A percentile compares a stretch with the other conserved stretches of the same genome.
Evolutionary conservation across 805 yeast species (phyloP).

Genomic region (Candida tibetensis): DNA sequence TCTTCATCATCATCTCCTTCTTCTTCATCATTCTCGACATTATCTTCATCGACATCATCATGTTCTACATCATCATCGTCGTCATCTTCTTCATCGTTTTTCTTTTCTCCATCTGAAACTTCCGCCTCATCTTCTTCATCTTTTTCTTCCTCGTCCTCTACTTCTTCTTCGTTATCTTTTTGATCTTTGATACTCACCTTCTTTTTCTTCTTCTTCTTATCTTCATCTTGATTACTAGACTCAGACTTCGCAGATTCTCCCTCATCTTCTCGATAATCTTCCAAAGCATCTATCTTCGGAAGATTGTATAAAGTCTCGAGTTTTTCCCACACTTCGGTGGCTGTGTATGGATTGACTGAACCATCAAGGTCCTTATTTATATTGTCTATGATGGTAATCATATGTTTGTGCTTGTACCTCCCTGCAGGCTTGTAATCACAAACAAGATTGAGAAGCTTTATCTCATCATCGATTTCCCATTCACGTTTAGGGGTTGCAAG

Average conservation of each 20-base stretch:
- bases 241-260: background rate
- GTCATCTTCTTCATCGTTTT: background rate
- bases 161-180: constrained; percentile 3
- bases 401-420: constrained; percentile 39
- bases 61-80: constrained; percentile 3
- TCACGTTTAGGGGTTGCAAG: constrained; percentile 14
- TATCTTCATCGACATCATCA: constrained; percentile 1
- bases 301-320: constrained; percentile 54
- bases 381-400: constrained; percentile 40
- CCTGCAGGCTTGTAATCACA: constrained; percentile 74
- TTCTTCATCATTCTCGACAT: constrained; percentile 2
- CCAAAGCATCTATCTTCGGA: constrained; percentile 55
- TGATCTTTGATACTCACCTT: background rate
- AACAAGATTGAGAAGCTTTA: constrained; percentile 55
- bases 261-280: constrained; percentile 22
- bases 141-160: constrained; percentile 3
- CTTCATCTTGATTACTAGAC: background rate
- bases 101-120: constrained; percentile 1
- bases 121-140: constrained; percentile 4
- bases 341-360: constrained; percentile 31
- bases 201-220: constrained; percentile 3
- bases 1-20: constrained; percentile 3
- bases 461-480: constrained; percentile 66
- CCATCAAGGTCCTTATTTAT: constrained; percentile 29
- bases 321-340: constrained; percentile 56